A percentile compares a stretch with the other conserved stretches of the same genome.
Evolutionary conservation across 2,329 filamentous ascomycete genomes (phyloP).

Genomic region (Fusarium pininemorale): DNA sequence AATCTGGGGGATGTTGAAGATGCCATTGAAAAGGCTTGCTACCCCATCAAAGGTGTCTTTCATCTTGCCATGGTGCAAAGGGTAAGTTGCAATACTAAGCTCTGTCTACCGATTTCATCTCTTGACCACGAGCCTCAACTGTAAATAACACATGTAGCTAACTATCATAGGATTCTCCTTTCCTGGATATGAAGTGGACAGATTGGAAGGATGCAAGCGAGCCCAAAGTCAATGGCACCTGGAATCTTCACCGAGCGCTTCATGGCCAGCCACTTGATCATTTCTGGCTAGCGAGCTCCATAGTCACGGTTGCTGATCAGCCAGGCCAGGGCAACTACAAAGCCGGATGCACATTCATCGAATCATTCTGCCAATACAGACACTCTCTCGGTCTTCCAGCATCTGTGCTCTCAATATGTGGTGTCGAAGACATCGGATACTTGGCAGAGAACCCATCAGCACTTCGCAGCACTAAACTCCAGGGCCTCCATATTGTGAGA

Average conservation of each 20-base stretch:
- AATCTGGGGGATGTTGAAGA: conserved; percentile 11
- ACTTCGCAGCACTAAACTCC: neutral
- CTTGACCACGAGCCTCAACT: no score
- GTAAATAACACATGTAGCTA: no score
- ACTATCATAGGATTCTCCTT: no score
- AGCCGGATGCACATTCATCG: conserved; percentile 8
- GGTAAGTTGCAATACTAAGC: neutral
- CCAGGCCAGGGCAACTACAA: conserved; percentile 23
- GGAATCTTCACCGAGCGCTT: conserved; percentile 42
- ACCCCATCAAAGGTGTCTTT: conserved; percentile 40
- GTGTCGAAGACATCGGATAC: conserved; percentile 14
- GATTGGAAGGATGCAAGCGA: conserved; percentile 37
- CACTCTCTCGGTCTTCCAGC: conserved; percentile 7
- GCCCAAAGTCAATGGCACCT: conserved; percentile 48
- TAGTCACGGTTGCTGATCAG: neutral
- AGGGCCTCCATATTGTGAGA: neutral
- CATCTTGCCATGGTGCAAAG: conserved; percentile 43
- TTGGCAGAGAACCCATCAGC: conserved; percentile 4
- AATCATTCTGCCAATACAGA: conserved; percentile 19
- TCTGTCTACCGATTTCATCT: no score
- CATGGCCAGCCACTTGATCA: conserved; percentile 45
- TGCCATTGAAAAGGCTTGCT: neutral
- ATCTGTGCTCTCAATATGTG: conserved; percentile 8
- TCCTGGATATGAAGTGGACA: conserved; percentile 38
- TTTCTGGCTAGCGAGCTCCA: conserved; percentile 40